Base-by-base conservation (phyloP, 345 rosid genomes). In the Balakata baccata region DNA sequence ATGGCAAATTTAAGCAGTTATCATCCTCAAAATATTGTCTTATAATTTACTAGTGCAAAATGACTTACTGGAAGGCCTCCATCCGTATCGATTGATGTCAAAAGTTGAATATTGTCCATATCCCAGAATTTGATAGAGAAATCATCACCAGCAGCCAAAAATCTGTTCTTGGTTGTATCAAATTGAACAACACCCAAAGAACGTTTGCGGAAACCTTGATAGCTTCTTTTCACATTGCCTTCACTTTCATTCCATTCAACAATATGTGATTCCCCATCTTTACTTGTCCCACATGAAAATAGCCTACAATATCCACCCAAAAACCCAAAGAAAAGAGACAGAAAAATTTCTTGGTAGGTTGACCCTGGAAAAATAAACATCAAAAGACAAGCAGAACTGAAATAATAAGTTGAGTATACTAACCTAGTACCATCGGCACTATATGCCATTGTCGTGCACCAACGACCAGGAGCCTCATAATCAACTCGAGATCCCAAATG, bases 211-310 rank as follows among this genome's bases (percentile, higher is more conserved):
- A 88, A 89, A 79, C 97, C 97, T 83, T 81, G 92, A 80, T 92
- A 92, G 68, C 85, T 86, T 81, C 93, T 85, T 80, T 83, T 92
- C 65, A 89, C 92, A 56, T 90, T 91, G 64, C 97, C 97, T 85
- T 92, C 97, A 73, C 95, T 88, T 85, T 92, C 97, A 74, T 92
- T 92, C 97, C 97, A 92, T 72, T 92, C 97, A 70, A 92, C 95
- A 70, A 92, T 86, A 77, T 77, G 80, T 7, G 97, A 90, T 45
- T 88, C 93, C 50, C 93, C 97, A 3, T 92, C 97, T 87, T 90
- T 90, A 83, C 95, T 90, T 71, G 97, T 92, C 75, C 97, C 97
- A 46, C 97, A 92, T 34, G 97, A 92, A 79, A 92, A 91, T 43
- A 91, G 84, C 84, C 97, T 91, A 53, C 67, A 73, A 47, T 39